Conservation (phyloP, 257 asterid species). For the Cruciata laevipes region DNA sequence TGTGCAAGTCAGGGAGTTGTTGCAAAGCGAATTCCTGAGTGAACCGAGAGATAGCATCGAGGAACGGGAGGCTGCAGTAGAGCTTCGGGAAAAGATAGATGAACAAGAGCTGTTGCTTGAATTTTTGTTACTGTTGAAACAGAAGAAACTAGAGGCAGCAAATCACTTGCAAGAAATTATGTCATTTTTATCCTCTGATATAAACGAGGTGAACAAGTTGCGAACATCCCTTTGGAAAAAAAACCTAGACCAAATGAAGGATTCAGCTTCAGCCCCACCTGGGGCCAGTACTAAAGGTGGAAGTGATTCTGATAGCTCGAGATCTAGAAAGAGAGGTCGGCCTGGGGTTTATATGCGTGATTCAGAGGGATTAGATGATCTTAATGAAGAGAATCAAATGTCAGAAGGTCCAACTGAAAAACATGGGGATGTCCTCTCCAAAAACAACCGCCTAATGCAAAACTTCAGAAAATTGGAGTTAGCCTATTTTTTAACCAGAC, state of each 20-base stretch:
- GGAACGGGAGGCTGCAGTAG: slow-evolving; percentile 78
- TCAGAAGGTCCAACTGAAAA: slow-evolving; percentile 30
- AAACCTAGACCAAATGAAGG: slow-evolving; percentile 36
- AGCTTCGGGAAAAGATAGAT: slow-evolving; percentile 73
- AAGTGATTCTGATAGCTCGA: slow-evolving; percentile 54
- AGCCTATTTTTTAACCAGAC: slow-evolving; percentile 66
- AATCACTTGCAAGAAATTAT: slow-evolving; percentile 54
- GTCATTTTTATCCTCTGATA: slow-evolving; percentile 65
- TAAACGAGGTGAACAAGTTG: slow-evolving; percentile 64
- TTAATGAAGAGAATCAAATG: slow-evolving; percentile 26
- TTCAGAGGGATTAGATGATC: slow-evolving; percentile 31
- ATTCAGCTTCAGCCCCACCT: slow-evolving; percentile 28
- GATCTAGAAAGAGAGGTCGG: slow-evolving; percentile 66
- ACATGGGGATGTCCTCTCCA: slow-evolving; percentile 42
- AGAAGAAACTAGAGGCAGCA: slow-evolving; percentile 65
- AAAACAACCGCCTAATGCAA: slow-evolving; percentile 67
- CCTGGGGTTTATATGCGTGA: slow-evolving; percentile 28
- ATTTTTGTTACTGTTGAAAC: slow-evolving; percentile 66
- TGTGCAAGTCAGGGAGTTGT: slow-evolving; percentile 49
- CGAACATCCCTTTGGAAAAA: slow-evolving; percentile 42
- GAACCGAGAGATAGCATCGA: slow-evolving; percentile 70
- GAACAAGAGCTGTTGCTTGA: slow-evolving; percentile 86
- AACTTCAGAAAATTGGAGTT: slow-evolving; percentile 75
- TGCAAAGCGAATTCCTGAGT: slow-evolving; percentile 84
- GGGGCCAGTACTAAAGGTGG: slow-evolving; percentile 30